phyloP scores from a whole-genome alignment of 2,329 filamentous ascomycete species.

The Beauveria rudraprayagi region DNA sequence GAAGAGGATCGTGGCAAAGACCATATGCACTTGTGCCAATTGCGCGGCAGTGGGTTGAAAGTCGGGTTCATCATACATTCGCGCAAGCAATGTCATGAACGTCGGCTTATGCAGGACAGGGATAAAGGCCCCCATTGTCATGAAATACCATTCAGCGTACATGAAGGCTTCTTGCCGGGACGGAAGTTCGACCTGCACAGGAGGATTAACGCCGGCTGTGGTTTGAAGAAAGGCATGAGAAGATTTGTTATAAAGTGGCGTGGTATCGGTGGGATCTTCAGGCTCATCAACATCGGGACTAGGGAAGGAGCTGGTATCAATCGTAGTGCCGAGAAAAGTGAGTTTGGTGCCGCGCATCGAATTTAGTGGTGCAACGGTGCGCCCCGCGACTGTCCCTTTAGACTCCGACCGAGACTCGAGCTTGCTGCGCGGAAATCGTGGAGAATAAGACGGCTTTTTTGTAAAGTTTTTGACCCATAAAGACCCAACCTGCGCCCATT shows the following conservation, averaged over 20 bases:
- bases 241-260: constrained; percentile 60
- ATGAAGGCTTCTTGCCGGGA: constrained; percentile 55
- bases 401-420: constrained; percentile 43
- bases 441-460: constrained; percentile 16
- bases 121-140: constrained; percentile 61
- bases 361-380: constrained; percentile 57
- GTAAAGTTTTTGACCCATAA: constrained; percentile 28
- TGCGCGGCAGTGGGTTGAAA: constrained; percentile 58
- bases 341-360: constrained; percentile 68
- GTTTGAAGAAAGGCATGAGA: constrained; percentile 62
- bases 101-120: constrained; percentile 71
- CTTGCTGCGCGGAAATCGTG: constrained; percentile 23
- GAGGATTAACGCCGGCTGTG: constrained; percentile 51
- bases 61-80: constrained; percentile 61
- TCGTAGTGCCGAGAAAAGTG: constrained; percentile 71
- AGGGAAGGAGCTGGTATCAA: constrained; percentile 68
- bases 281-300: constrained; percentile 57
- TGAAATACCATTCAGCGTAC: constrained; percentile 69
- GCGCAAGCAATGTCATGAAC: constrained; percentile 55
- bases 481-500: constrained; percentile 26
- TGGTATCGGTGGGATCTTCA: constrained; percentile 27
- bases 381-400: constrained; percentile 58
- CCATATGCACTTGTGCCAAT: constrained; percentile 65
- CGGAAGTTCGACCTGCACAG: constrained; percentile 52
- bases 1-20: constrained; percentile 70